A percentile compares a stretch with the other conserved stretches of the same genome.
These are phyloP conservation scores for Nicotiana tomentosiformis DNA, from an alignment of 257 asterid genomes.

Conservation along the genomic window DNA sequence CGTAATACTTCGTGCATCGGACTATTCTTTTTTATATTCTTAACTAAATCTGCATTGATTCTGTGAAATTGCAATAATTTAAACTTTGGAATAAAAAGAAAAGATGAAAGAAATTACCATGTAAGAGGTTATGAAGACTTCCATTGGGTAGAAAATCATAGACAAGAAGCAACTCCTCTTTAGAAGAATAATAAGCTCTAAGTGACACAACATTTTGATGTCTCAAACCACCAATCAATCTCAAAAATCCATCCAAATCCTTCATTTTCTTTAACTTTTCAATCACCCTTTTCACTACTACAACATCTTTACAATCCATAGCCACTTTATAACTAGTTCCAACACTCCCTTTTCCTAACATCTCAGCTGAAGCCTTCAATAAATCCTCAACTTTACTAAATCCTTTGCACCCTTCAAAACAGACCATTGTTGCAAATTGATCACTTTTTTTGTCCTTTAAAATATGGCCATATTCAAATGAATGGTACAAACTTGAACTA, in stretches of 20 bases:
- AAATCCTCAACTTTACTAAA: conserved; percentile 29
- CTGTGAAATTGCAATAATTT: background rate
- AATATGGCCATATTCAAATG: conserved; percentile 3
- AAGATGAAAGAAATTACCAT: conserved; percentile 16
- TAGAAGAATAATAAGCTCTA: conserved; percentile 32
- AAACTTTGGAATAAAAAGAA: background rate
- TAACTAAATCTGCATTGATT: background rate
- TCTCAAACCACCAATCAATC: conserved; percentile 26
- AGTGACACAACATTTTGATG: conserved; percentile 26
- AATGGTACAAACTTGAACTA: conserved; percentile 2
- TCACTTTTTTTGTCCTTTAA: background rate
- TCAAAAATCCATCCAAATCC: conserved; percentile 25
- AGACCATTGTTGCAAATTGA: conserved; percentile 17
- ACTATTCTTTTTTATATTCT: no score
- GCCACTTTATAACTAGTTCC: conserved; percentile 36
- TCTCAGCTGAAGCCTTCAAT: conserved; percentile 40
- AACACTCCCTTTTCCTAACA: conserved; percentile 36
- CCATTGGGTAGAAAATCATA: conserved; percentile 34
- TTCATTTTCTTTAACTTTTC: conserved; percentile 20
- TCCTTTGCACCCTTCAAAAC: conserved; percentile 33
- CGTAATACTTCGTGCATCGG: no score
- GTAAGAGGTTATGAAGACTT: conserved; percentile 33
- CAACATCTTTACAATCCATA: conserved; percentile 25
- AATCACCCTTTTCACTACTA: conserved; percentile 30
- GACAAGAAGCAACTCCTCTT: conserved; percentile 35